Evolutionary conservation across 352 stramenopile genomes (phyloP), one percentile per base, ranked within the genome.

Genomic region (Pythium vanterpoolii): DNA sequence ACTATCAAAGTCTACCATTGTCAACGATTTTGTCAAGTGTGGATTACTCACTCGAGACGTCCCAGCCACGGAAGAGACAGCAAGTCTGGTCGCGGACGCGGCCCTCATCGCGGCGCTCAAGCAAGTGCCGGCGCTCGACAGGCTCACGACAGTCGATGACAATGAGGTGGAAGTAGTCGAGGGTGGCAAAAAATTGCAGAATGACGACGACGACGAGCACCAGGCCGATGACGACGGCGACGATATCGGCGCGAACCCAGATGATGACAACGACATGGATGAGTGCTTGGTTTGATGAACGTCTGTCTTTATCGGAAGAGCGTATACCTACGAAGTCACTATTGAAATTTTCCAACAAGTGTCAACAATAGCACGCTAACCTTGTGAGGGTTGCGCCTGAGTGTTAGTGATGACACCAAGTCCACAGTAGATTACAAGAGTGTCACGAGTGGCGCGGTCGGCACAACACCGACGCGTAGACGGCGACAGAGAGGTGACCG

Each of bases 21-120:
- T n/a, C 3, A 59, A 59, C 18, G 51, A 39, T 1, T 59, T 48
- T 19, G 46, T 53, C 26, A 53, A 53, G 27, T 53, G 46, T 28
- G 30, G 46, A 16, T 26, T 53, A 4, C 45, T 51, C 19, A 51
- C 31, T 6, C 31, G 31, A 36, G n/a, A n/a, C n/a, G n/a, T n/a
- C n/a, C n/a, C 6, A 11, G 6, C 31, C 31, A 36, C 31, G 31
- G 11, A 11, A 6, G 31, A 36, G 6, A 36, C 31, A 11, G 31
- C 31, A 36, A 11, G 31, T 36, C 31, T 36, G 11, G n/a, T n/a
- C 31, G 31, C 31, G 6, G 31, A 36, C 11, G 31, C 6, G 6
- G 31, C 11, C 31, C 31, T 36, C 31, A 36, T 36, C 11, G 31
- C 31, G 6, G 31, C 31, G 6, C 31, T 36, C n/a, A n/a, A n/a